These are phyloP conservation scores for Echinochloa phyllopogon DNA, from an alignment of 176 grass and related monocot species.

Conservation along the genomic window DNA sequence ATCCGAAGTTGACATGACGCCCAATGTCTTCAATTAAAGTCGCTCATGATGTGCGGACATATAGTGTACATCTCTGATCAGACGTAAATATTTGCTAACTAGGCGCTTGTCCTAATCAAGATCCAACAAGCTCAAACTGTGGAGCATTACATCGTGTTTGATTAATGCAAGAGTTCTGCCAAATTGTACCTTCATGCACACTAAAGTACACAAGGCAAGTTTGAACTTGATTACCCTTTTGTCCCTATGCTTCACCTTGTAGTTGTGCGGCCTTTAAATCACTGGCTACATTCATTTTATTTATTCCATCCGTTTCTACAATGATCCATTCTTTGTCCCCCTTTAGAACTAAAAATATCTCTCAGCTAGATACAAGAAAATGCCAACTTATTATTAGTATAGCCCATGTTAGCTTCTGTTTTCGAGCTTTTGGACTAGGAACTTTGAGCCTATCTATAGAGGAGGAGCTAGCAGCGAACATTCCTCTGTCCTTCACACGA, in stretches of 20 bases:
- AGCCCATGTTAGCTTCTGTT: constrained; percentile 23
- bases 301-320: background rate
- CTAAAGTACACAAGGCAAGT: background rate
- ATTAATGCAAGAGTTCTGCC: background rate
- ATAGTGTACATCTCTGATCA: background rate
- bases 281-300: background rate
- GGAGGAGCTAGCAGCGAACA: background rate
- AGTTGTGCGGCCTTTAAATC: background rate
- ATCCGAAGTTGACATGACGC: background rate
- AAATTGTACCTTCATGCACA: background rate
- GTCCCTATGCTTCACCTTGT: background rate
- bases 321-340: background rate
- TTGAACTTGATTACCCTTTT: background rate
- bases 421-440: background rate
- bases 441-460: background rate
- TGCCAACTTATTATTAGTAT: background rate
- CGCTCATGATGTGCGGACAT: background rate
- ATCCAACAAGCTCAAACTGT: background rate
- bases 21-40: background rate
- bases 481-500: background rate
- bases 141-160: background rate
- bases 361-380: background rate
- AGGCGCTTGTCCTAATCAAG: background rate
- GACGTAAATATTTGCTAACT: background rate
- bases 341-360: background rate